Evolutionary conservation across 31 red algal species (phyloP).

Genomic region (Asparagopsis taxiformis): DNA sequence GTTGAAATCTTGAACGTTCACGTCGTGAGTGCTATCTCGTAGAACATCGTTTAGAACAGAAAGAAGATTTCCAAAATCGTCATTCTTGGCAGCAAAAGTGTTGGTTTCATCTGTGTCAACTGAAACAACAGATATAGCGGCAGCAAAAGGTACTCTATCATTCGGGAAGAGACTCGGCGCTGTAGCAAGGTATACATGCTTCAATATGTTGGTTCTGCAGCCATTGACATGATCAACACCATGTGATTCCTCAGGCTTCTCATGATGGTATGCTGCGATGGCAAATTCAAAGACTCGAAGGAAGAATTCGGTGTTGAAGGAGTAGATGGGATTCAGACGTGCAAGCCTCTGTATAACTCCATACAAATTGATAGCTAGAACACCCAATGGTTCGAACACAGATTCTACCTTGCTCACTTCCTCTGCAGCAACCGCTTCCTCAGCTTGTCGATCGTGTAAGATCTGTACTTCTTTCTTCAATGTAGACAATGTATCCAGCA

Average conservation of each 20-base stretch:
- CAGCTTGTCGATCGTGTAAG: slow-evolving; percentile 26
- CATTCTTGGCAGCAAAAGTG: background rate
- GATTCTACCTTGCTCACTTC: slow-evolving; percentile 28
- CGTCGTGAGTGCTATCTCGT: background rate
- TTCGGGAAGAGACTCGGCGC: slow-evolving; percentile 61
- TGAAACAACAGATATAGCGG: slow-evolving; percentile 26
- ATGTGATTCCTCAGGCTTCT: background rate
- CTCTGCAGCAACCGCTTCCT: slow-evolving; percentile 30
- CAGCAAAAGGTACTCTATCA: slow-evolving; percentile 68
- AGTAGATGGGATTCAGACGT: slow-evolving; percentile 42
- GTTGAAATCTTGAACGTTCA: background rate
- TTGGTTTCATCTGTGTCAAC: background rate
- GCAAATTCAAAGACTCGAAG: slow-evolving; percentile 61
- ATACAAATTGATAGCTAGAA: slow-evolving; percentile 44
- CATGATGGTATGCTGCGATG: background rate
- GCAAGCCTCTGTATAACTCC: slow-evolving; percentile 27
- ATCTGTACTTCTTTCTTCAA: slow-evolving; percentile 68
- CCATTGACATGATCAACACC: slow-evolving; percentile 11
- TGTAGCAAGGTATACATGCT: slow-evolving; percentile 12
- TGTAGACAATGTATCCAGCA: slow-evolving; percentile 39
- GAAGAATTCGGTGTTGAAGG: slow-evolving; percentile 56
- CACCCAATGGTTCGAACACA: slow-evolving; percentile 49
- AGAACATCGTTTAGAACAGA: background rate
- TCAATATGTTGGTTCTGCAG: slow-evolving; percentile 23
- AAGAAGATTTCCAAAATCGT: slow-evolving; percentile 10